Evolutionary conservation across 2,329 filamentous ascomycete species (phyloP).

Genomic region (Tolypocladium paradoxum): DNA sequence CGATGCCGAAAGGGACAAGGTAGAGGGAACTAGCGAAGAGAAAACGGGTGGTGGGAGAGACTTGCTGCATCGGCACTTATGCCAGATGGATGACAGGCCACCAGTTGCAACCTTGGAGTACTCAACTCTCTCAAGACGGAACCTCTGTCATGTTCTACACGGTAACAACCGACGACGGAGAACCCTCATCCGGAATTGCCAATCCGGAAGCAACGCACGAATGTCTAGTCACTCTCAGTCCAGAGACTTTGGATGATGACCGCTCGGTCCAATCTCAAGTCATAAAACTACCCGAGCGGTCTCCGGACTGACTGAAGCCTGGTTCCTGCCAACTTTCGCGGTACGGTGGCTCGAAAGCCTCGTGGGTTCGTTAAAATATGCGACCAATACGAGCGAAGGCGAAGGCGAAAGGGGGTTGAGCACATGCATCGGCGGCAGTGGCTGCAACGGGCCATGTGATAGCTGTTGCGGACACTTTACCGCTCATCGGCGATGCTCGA

Average conservation of each 20-base stretch:
- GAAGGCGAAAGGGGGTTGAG: too few relatives aligned
- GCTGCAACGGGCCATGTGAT: too few relatives aligned
- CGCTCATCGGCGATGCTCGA: too few relatives aligned
- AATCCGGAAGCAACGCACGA: background rate
- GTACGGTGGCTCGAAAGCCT: too few relatives aligned
- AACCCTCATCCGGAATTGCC: background rate
- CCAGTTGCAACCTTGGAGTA: background rate
- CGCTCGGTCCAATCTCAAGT: background rate
- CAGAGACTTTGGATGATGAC: background rate
- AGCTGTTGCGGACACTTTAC: too few relatives aligned
- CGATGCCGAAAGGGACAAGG: background rate
- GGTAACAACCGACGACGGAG: too few relatives aligned
- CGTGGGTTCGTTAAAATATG: too few relatives aligned
- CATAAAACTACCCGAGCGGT: background rate
- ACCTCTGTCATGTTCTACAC: background rate
- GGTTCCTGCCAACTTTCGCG: too few relatives aligned
- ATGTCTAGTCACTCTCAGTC: background rate
- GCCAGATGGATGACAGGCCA: too few relatives aligned
- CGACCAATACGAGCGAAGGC: too few relatives aligned
- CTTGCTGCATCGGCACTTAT: background rate
- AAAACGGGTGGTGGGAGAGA: background rate
- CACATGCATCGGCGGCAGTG: too few relatives aligned
- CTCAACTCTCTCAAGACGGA: background rate
- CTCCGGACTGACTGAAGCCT: background rate
- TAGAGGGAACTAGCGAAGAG: background rate